Evolutionary conservation across 129 eudicot genomes (phyloP), one percentile per base, ranked within the genome.

Genomic region (Solidago caesia): DNA sequence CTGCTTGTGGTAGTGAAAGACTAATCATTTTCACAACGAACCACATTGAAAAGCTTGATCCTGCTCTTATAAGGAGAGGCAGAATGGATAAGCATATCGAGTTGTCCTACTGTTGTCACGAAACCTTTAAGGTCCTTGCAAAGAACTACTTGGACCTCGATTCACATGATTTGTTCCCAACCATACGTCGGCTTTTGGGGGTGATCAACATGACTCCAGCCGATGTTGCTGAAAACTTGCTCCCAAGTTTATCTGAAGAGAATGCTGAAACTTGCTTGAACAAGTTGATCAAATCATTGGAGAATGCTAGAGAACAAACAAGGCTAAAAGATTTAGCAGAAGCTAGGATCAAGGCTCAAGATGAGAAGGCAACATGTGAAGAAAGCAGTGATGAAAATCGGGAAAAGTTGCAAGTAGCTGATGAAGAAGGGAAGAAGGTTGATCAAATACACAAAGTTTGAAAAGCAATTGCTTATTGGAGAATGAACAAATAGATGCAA

Each of bases 141-240:
- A 75, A 72, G 73, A 85, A 75, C 56, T 64, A 64, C 39, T 64
- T 64, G 69, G 69, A n/a, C 6, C 3, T 43, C n/a, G 69, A 64
- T 41, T 42, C 77, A 1, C 89, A 85, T 8, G 67, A 79, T 5
- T 44, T 75, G 53, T 85, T 82, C 66, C 78, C 66, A 4, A 71
- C 43, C 3, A 44, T 85, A 2, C 2, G 61, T 41, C 49, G 4
- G n/a, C 5, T 85, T 53, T 26, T 85, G 52, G 77, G 29, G 60
- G 80, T 75, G 55, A 79, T 77, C 21, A 82, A 85, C 27, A 78
- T 85, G 70, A 75, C 86, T 21, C 89, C 89, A 1, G 89, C 89
- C 5, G 89, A 85, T 76, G 84, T 85, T 51, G 89, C 89, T 0
- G 89, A 85, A 73, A 85, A 75, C 71, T 71, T 85, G 86, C 75